Evolutionary conservation across 2,329 filamentous ascomycete genomes (phyloP), one percentile per base, ranked within the genome.

Genomic region (Diaporthe vexans): DNA sequence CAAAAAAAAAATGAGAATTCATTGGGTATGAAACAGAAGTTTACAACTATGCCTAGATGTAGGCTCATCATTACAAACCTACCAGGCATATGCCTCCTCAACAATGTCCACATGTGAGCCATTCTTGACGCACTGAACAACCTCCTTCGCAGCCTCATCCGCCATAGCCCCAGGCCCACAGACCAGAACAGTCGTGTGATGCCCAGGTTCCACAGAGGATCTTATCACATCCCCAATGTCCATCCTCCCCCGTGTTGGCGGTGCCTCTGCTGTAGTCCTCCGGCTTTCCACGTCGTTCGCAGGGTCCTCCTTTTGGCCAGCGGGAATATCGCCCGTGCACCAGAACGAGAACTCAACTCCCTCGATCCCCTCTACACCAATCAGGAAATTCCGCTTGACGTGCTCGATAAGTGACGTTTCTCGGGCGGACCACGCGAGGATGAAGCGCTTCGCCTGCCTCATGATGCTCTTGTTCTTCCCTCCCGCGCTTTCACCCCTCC

Each of bases 121-220:
- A 61, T 78, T 76, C 74, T 76, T 75, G 37, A 78, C 71, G 75
- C 77, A 76, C 54, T 52, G n/a, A 4, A 78, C 73, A 29, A 78
- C 76, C 63, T 78, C 71, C n/a, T 37, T 74, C 54, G 78, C 73
- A 3, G 77, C 78, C 37, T 80, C 80, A 35, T 81, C 80, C 0
- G 79, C 79, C 79, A 81, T 80, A 5, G 71, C 75, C 10, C 75
- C 77, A 1, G 80, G 79, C 0, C 79, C 80, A 33, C 80, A 80
- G 1, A 79, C 77, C 1, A 81, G 26, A 1, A 81, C 78, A 0
- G 78, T 77, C 1, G 77, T 79, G 24, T 78, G 78, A 21, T 33
- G 73, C n/a, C 63, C 63, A 40, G 15, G 13, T 21, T 68, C 63
- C 63, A 68, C 11, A 4, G 63, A 54, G 8, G 63, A 68, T 54